These are phyloP conservation scores for Groenewaldozyma auringiensis DNA, from an alignment of 1,139 yeast genomes.

Conservation along the genomic window DNA sequence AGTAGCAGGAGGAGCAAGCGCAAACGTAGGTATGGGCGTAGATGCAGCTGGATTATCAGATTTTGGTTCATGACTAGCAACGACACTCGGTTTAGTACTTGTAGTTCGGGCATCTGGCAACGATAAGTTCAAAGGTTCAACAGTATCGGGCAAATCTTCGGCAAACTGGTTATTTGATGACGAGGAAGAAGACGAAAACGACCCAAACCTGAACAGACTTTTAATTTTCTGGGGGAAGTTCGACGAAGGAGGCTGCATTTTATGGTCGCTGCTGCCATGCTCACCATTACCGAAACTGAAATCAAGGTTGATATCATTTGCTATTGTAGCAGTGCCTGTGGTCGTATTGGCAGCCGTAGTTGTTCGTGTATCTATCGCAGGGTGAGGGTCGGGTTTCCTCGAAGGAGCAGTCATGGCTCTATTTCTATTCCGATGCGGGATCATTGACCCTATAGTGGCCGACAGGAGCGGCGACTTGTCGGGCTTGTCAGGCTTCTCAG, in stretches of 20 bases:
- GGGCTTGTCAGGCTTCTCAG: not conserved
- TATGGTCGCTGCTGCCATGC: not conserved
- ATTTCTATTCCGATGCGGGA: slow-evolving; percentile 4
- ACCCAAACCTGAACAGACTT: slow-evolving; percentile 25
- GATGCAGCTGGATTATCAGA: no score
- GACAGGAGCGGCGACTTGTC: not conserved
- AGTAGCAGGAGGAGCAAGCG: no score
- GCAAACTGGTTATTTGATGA: not conserved
- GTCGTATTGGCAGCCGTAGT: no score
- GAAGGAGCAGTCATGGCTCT: slow-evolving; percentile 9
- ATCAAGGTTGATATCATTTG: no score
- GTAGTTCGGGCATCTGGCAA: no score
- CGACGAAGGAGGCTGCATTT: not conserved
- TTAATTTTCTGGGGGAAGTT: slow-evolving; percentile 20
- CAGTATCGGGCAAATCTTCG: not conserved
- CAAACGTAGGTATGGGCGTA: no score
- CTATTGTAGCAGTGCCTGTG: not conserved
- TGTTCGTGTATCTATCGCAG: no score
- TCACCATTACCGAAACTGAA: not conserved
- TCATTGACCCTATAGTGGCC: not conserved
- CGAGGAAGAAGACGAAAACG: slow-evolving; percentile 6
- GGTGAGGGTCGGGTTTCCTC: not conserved
- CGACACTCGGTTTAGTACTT: no score
- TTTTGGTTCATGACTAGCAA: no score
- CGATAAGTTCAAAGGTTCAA: not conserved